These are phyloP conservation scores for Phaeosphaeriaceae sp. DNA, from an alignment of 2,329 filamentous ascomycete species.

Conservation along the genomic window DNA sequence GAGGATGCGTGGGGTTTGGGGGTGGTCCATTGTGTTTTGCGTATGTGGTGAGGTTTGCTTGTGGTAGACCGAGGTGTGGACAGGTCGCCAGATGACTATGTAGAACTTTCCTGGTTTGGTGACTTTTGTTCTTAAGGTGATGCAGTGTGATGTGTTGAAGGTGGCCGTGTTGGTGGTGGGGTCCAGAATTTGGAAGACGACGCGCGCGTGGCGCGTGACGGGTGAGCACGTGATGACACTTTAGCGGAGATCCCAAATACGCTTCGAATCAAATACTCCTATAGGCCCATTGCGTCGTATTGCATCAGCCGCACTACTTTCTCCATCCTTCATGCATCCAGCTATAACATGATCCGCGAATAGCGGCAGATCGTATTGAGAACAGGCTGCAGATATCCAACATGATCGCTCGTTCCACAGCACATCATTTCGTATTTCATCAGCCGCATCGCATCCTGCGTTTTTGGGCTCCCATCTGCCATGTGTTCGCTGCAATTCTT, in stretches of 20 bases:
- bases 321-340: background rate
- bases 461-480: too few species aligned
- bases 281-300: background rate
- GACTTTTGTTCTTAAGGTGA: background rate
- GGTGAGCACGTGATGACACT: background rate
- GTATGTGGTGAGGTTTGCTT: background rate
- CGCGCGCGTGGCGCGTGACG: background rate
- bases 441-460: background rate
- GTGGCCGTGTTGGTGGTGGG: background rate
- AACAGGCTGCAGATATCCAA: background rate
- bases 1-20: slow-evolving; percentile 78
- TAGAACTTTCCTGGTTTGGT: too few species aligned
- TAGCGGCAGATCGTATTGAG: background rate
- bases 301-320: background rate
- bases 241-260: background rate
- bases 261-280: background rate
- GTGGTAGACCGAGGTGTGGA: background rate
- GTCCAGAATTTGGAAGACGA: background rate
- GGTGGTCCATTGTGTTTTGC: slow-evolving; percentile 37
- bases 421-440: background rate
- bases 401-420: background rate
- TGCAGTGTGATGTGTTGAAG: background rate
- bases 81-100: background rate
- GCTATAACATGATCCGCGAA: background rate
- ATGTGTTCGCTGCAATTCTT: background rate